Percentiles rank a stretch among this genome's conserved stretches.
Evolutionary conservation across 1,284 basidiomycete species (phyloP).

Genomic region (Marasmius tenuissimus): DNA sequence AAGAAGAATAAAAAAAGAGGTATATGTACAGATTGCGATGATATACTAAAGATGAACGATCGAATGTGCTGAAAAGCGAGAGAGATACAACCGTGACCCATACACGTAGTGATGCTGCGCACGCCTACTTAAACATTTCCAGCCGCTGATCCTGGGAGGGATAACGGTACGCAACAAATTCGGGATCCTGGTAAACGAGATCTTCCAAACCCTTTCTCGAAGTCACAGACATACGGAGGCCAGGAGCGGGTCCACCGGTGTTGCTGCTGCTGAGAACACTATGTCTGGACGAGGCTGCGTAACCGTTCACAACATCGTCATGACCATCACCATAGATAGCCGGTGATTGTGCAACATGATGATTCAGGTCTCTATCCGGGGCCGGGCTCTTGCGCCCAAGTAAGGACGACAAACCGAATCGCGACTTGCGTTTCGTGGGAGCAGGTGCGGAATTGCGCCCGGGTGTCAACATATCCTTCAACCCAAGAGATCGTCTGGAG

Average conservation of each 20-base stretch:
- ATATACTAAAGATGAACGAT: not conserved
- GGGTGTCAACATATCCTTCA: slow-evolving; percentile 2
- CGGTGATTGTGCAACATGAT: slow-evolving; percentile 24
- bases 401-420: slow-evolving; percentile 63
- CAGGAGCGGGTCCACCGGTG: slow-evolving; percentile 23
- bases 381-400: slow-evolving; percentile 61
- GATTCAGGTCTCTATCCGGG: slow-evolving; percentile 30
- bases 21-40: not conserved
- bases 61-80: not conserved
- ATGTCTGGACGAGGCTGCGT: slow-evolving; percentile 24
- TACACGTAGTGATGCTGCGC: not conserved
- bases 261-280: slow-evolving; percentile 34
- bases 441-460: slow-evolving; percentile 15
- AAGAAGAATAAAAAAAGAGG: not conserved
- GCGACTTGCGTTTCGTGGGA: slow-evolving; percentile 65
- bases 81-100: not conserved
- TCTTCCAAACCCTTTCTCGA: slow-evolving; percentile 71
- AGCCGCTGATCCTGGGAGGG: slow-evolving; percentile 69
- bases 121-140: slow-evolving; percentile 40
- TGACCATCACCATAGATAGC: slow-evolving; percentile 30
- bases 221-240: slow-evolving; percentile 54
- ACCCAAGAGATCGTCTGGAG: slow-evolving; percentile 59
- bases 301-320: not conserved
- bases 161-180: slow-evolving; percentile 83
- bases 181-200: slow-evolving; percentile 74